Percentiles rank a stretch among this genome's conserved stretches.
These are phyloP conservation scores for Malassezia furfur DNA, from an alignment of 1,284 basidiomycete species.

Conservation along the genomic window DNA sequence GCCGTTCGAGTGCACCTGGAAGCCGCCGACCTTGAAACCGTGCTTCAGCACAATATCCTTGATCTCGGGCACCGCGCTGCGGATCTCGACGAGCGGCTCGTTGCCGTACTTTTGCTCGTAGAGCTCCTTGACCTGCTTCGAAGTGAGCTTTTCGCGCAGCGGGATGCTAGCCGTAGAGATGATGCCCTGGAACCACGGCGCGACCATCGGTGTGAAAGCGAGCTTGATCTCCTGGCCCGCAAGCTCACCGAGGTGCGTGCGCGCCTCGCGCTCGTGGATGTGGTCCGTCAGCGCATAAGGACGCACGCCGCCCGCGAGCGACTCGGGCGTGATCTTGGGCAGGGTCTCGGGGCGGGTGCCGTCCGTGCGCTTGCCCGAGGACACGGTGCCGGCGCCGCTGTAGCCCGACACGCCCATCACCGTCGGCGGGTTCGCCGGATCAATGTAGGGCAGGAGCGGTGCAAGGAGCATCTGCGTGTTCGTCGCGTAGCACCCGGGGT, in stretches of 20 bases:
- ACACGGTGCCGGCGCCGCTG: constrained; percentile 83
- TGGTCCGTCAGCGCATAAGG: constrained; percentile 90
- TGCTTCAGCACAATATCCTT: constrained; percentile 70
- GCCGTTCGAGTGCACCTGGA: constrained; percentile 81
- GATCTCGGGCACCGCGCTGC: constrained; percentile 66
- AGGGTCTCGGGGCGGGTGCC: constrained; percentile 52
- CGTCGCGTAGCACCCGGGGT: constrained; percentile 95
- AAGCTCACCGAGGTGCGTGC: constrained; percentile 66
- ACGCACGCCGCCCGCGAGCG: constrained; percentile 64
- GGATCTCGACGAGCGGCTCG: constrained; percentile 65
- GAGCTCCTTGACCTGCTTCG: constrained; percentile 63
- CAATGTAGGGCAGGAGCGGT: constrained; percentile 68
- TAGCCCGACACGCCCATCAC: constrained; percentile 90
- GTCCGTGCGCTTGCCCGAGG: constrained; percentile 33
- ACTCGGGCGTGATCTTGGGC: constrained; percentile 71
- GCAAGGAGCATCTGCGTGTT: constrained; percentile 83
- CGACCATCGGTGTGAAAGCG: constrained; percentile 78
- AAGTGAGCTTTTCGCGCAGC: constrained; percentile 58
- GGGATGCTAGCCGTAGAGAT: constrained; percentile 75
- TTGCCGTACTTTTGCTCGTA: constrained; percentile 68
- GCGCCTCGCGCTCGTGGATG: constrained; percentile 94
- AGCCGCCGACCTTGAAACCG: constrained; percentile 80
- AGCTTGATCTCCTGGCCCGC: constrained; percentile 54
- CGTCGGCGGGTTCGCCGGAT: constrained; percentile 62
- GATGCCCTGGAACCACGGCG: constrained; percentile 95